Conservation (phyloP, 2,329 filamentous ascomycete genomes). For the Trichoderma polysporum region DNA sequence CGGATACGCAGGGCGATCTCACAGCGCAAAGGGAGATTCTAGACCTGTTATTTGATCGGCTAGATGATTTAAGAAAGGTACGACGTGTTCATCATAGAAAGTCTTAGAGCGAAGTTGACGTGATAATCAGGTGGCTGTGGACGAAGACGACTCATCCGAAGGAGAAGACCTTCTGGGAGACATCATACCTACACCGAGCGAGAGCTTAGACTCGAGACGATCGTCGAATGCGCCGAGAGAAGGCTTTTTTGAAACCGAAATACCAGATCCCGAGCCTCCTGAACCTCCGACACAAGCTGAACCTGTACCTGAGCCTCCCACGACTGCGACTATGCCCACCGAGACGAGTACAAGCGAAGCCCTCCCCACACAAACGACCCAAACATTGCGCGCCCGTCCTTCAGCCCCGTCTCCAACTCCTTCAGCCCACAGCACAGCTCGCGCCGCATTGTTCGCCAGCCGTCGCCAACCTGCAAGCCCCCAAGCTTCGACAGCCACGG, state of each 20-base stretch:
- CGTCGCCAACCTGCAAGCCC: constrained; percentile 38
- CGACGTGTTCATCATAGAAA: no score
- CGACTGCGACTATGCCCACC: constrained; percentile 7
- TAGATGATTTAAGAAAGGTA: constrained; percentile 68
- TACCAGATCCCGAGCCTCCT: constrained; percentile 47
- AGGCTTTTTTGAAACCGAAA: constrained; percentile 26
- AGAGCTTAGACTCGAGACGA: constrained; percentile 47
- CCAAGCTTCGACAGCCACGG: constrained; percentile 49
- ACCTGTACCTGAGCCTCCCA: constrained; percentile 21
- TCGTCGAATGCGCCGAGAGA: constrained; percentile 30
- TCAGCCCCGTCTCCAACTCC: constrained; percentile 24
- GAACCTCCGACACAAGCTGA: constrained; percentile 35
- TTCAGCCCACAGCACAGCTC: constrained; percentile 38
- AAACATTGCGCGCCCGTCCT: constrained; percentile 38
- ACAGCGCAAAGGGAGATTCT: constrained; percentile 64
- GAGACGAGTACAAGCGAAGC: constrained; percentile 19
- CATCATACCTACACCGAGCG: constrained; percentile 55
- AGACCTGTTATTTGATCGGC: constrained; percentile 62
- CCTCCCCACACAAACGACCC: constrained; percentile 36
- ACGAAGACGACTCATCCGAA: constrained; percentile 47
- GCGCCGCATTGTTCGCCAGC: constrained; percentile 47
- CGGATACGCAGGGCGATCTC: constrained; percentile 63
- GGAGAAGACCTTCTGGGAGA: constrained; percentile 58
- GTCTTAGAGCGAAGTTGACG: constrained; percentile 19
- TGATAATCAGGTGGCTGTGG: constrained; percentile 33